These are phyloP conservation scores for Trichoderma sp. DNA, from an alignment of 2,329 filamentous ascomycete species.

Conservation along the genomic window DNA sequence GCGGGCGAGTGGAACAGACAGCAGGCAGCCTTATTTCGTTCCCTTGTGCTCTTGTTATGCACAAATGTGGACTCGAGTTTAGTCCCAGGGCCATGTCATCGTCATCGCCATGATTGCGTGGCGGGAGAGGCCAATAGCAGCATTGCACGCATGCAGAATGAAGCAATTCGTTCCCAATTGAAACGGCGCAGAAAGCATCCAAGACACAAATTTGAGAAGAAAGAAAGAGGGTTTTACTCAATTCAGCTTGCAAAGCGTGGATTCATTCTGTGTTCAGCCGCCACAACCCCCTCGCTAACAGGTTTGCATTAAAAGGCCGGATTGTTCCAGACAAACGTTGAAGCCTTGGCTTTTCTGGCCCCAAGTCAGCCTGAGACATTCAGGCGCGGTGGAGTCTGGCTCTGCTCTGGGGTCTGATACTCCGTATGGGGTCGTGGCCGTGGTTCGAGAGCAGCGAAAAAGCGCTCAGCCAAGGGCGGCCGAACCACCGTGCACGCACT, in stretches of 20 bases:
- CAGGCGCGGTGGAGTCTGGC: slow-evolving; percentile 16
- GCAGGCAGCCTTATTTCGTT: slow-evolving; percentile 10
- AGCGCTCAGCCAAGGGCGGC: slow-evolving; percentile 13
- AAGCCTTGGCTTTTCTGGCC: slow-evolving; percentile 10
- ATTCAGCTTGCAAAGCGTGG: not conserved
- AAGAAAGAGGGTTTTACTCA: not conserved
- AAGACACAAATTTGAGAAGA: not conserved
- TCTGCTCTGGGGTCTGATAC: not conserved
- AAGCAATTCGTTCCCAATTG: not conserved
- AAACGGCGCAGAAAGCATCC: not conserved
- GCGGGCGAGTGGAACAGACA: not conserved
- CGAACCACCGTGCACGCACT: slow-evolving; percentile 19
- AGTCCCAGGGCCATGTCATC: not conserved
- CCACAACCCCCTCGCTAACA: slow-evolving; percentile 5
- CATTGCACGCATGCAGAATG: slow-evolving; percentile 12
- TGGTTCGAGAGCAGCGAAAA: slow-evolving; percentile 24
- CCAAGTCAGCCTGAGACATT: slow-evolving; percentile 20
- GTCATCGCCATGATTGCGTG: not conserved
- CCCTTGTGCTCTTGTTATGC: slow-evolving; percentile 22
- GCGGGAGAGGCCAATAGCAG: not conserved
- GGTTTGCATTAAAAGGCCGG: slow-evolving; percentile 4
- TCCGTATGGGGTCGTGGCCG: slow-evolving; percentile 15
- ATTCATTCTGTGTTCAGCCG: not conserved
- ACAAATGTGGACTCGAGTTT: slow-evolving; percentile 22
- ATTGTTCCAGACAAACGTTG: slow-evolving; percentile 11